Conservation (phyloP, 768 basidiomycete species). For the Ramaria sp. region DNA sequence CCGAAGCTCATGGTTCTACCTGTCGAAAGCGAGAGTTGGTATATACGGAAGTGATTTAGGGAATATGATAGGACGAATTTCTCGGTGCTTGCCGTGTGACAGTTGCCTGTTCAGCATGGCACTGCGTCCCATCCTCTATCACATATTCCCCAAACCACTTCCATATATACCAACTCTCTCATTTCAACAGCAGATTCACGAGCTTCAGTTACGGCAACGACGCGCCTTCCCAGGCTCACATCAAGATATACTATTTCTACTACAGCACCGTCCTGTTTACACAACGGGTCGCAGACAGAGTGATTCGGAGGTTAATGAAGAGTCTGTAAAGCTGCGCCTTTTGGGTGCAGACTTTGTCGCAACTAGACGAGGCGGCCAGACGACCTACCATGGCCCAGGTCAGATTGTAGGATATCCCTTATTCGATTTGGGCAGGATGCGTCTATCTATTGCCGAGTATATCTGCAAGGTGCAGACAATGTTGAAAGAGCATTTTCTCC, state of each 20-base stretch:
- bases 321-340: constrained; percentile 51
- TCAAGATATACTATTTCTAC: constrained; percentile 59
- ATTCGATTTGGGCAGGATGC: constrained; percentile 74
- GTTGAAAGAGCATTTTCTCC: constrained; percentile 50
- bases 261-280: constrained; percentile 91
- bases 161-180: constrained; percentile 60
- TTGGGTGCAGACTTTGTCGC: constrained; percentile 84
- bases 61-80: no score
- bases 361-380: constrained; percentile 79
- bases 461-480: constrained; percentile 73
- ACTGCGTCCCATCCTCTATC: constrained; percentile 51
- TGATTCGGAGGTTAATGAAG: constrained; percentile 38
- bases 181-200: constrained; percentile 63
- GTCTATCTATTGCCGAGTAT: constrained; percentile 66
- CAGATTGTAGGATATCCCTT: constrained; percentile 95
- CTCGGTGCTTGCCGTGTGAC: no score
- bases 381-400: constrained; percentile 96
- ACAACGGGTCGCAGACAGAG: constrained; percentile 87
- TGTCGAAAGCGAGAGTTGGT: constrained; percentile 57
- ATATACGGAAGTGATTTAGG: constrained; percentile 66
- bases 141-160: constrained; percentile 67
- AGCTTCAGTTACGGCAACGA: constrained; percentile 46
- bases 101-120: no score
- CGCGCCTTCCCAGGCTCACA: constrained; percentile 28
- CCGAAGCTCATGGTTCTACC: constrained; percentile 58